Base-by-base conservation (phyloP, 345 rosid genomes). In the Euclidium syriacum region DNA sequence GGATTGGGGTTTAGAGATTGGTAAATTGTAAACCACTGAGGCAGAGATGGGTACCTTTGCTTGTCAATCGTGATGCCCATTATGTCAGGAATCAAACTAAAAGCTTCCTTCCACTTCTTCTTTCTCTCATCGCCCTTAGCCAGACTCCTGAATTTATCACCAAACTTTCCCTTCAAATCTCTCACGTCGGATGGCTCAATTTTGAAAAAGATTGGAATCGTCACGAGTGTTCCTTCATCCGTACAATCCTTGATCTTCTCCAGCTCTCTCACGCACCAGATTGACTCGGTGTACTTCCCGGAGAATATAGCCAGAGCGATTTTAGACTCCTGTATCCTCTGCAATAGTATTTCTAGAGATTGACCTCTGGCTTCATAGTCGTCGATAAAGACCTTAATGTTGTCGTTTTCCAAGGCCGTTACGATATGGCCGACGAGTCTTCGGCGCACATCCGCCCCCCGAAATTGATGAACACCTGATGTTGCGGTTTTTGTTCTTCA, bases 391-490 rank as follows among this genome's bases (percentile, higher is more conserved):
- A 48, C 26, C 4, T 48, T 16, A 6, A 71, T 50, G 30, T 17
- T 22, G 2, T 23, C 29, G 8, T 1, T 3, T 22, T 46, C 1
- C 15, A 71, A 19, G 12, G 30, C 66, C 6, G 6, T 25, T 0
- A 47, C 40, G 27, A 71, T 71, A 41, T 71, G 65, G 40, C 66
- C 57, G 7, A 60, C 49, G 44, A 71, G 57, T 25, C 52, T 39
- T 7, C 5, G 29, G 7, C 71, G 58, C 2, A 29, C 5, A 30
- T 63, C 70, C 1, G 11, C 35, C 1, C 75, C 68, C 14, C 70
- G 64, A 71, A 71, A 26, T 26, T 71, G 44, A 71, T 20, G 52
- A 71, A 71, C 24, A 71, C 70, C 10, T 56, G 65, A 34, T 56
- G 54, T n/a, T 42, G 57, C 25, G 36, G 53, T 14, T 48, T 43